phyloP scores from a whole-genome alignment of 352 stramenopile genomes.

The Phytopythium ostracodes region DNA sequence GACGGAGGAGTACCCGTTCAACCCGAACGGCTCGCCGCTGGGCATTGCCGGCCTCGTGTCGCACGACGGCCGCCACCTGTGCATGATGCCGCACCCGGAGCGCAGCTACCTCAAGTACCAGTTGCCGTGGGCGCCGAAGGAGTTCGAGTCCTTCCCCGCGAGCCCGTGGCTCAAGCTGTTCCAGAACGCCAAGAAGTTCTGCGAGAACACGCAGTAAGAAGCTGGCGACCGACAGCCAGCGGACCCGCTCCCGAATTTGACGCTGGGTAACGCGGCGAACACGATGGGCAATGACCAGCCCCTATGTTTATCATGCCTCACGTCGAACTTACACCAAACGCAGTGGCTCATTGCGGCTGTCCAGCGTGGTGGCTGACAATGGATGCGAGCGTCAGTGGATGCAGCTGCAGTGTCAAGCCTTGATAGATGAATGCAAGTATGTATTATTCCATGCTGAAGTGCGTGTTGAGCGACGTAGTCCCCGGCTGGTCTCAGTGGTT shows the following conservation, averaged over 20 bases:
- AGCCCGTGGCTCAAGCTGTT: slow-evolving; percentile 98
- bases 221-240: background rate
- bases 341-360: no score
- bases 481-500: background rate
- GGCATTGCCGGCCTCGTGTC: slow-evolving; percentile 97
- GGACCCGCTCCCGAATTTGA: background rate
- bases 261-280: background rate
- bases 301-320: background rate
- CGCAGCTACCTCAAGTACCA: slow-evolving; percentile 97
- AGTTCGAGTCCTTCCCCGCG: slow-evolving; percentile 73
- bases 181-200: slow-evolving; percentile 98
- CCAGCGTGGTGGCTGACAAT: no score
- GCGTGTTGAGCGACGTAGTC: no score
- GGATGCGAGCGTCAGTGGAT: background rate
- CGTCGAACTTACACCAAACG: background rate
- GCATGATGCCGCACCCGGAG: slow-evolving; percentile 99
- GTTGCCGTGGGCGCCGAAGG: slow-evolving; percentile 93
- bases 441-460: background rate
- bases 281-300: background rate
- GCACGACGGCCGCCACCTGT: slow-evolving; percentile 96
- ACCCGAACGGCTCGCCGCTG: slow-evolving; percentile 97
- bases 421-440: background rate
- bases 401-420: background rate
- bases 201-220: slow-evolving; percentile 66
- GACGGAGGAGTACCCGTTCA: slow-evolving; percentile 98